A percentile compares a stretch with the other conserved stretches of the same genome.
Evolutionary conservation across 441 rosid genomes (phyloP).

Genomic region (Populus hybrid): DNA sequence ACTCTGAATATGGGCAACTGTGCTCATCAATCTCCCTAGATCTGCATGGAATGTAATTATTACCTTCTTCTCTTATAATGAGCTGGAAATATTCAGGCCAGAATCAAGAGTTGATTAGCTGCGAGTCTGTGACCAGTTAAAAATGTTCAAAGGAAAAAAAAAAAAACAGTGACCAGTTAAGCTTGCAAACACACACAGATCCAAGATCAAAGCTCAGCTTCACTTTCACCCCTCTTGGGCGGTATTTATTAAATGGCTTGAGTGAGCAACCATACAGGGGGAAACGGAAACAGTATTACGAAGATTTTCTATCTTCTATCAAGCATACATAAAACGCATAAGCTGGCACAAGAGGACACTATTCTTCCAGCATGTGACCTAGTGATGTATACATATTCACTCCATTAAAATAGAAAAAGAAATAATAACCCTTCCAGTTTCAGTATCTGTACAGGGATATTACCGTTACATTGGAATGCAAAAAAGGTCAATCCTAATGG

Average conservation of each 20-base stretch:
- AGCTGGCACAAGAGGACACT: background rate
- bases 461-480: conserved; percentile 22
- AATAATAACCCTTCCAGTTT: conserved; percentile 30
- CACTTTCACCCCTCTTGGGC: background rate
- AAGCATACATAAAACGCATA: background rate
- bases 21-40: background rate
- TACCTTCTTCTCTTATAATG: background rate
- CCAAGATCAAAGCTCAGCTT: background rate
- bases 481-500: conserved; percentile 18
- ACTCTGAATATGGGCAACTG: background rate
- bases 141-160: background rate
- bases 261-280: background rate
- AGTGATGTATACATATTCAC: conserved; percentile 16
- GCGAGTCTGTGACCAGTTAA: background rate
- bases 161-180: background rate
- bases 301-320: conserved; percentile 6
- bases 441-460: conserved; percentile 36
- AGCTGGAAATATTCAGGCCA: background rate
- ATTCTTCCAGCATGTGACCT: conserved; percentile 8
- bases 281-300: background rate
- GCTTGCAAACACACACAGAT: background rate
- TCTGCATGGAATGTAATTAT: background rate
- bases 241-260: background rate
- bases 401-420: background rate
- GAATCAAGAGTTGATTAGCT: background rate